Evolutionary conservation across 2,329 filamentous ascomycete species (phyloP), one percentile per base, ranked within the genome.

Genomic region (Chaetothyriales sp.): DNA sequence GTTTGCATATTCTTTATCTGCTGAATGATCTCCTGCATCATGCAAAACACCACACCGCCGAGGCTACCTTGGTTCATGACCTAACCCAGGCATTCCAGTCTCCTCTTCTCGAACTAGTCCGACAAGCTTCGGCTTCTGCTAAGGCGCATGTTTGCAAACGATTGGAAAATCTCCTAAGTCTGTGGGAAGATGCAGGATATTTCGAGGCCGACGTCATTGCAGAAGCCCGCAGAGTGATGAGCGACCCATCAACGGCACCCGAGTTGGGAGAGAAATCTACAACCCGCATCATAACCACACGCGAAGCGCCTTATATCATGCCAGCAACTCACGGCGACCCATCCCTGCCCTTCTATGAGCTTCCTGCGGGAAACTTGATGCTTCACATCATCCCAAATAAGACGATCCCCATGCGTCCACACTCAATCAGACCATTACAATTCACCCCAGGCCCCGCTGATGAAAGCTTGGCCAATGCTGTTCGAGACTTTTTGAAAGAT

Each of bases 321-420:
- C 89, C 89, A 18, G 74, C 84, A 1, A 78, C 77, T 51, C 89
- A 94, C 64, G 89, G 89, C 43, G 86, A 94, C 63, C 69, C 76
- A 1, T 77, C 78, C 0, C 80, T 77, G 3, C 81, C 84, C 0
- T 94, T 84, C 78, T 85, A 89, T 67, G 87, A 94, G 58, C 71
- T 94, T 0, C 88, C 88, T 0, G 87, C 87, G 1, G 84, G 81
- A 1, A 90, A 86, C 51, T 83, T 89, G 73, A 77, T 94, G 46
- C 85, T 85, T 4, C 82, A 85, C 51, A 80, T 94, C 54, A 78
- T 85, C 43, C 85, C 83, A 4, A 84, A 90, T 62, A 88, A 85
- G 0, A 81, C 80, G 7, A 75, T 78, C 48, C 81, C 87, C 5
- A 87, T 95, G 70, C 80, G 83, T 44, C 77, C 85, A 0, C 73